These are phyloP conservation scores for Cercophora sp. DNA, from an alignment of 495 filamentous ascomycete genomes.

Conservation along the genomic window DNA sequence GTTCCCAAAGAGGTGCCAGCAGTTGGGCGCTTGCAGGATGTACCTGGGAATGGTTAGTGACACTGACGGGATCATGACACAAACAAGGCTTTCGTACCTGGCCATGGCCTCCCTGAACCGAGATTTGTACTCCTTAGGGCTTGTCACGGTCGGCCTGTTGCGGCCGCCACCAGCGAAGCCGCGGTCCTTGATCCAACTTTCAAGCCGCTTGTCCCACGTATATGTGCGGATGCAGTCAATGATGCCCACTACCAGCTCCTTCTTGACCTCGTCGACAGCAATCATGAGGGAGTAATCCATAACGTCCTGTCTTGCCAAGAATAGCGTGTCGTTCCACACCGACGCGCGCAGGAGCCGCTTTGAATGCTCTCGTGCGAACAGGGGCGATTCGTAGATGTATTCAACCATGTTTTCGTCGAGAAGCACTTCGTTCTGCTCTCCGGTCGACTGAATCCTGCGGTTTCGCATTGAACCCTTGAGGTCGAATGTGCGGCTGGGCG, in stretches of 20 bases:
- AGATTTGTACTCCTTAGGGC: conserved; percentile 94
- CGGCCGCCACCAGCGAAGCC: conserved; percentile 80
- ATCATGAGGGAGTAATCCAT: conserved; percentile 99
- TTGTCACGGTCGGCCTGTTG: conserved; percentile 92
- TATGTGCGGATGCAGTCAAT: conserved; percentile 99
- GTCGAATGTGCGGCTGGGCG: conserved; percentile 90
- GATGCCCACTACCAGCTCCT: conserved; percentile 93
- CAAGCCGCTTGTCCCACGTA: conserved; percentile 99
- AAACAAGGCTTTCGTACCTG: conserved; percentile 71
- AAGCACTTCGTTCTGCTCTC: conserved; percentile 91
- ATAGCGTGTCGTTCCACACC: conserved; percentile 96
- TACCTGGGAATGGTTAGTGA: conserved; percentile 30
- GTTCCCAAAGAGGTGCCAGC: conserved; percentile 45
- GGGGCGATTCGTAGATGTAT: conserved; percentile 94
- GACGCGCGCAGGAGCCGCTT: conserved; percentile 82
- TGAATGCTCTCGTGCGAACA: conserved; percentile 89
- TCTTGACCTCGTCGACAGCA: conserved; percentile 82
- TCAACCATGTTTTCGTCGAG: conserved; percentile 99
- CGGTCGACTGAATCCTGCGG: conserved; percentile 89
- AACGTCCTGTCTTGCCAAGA: conserved; percentile 85
- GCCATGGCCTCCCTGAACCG: conserved; percentile 96
- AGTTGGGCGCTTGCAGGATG: conserved; percentile 48
- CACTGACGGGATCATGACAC: conserved; percentile 2
- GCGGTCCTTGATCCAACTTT: conserved; percentile 97
- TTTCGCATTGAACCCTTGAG: conserved; percentile 98